Evolutionary conservation across 1,139 yeast species (phyloP), one percentile per base, ranked within the genome.

Genomic region (Hemisphaericaspora xylofermentans): DNA sequence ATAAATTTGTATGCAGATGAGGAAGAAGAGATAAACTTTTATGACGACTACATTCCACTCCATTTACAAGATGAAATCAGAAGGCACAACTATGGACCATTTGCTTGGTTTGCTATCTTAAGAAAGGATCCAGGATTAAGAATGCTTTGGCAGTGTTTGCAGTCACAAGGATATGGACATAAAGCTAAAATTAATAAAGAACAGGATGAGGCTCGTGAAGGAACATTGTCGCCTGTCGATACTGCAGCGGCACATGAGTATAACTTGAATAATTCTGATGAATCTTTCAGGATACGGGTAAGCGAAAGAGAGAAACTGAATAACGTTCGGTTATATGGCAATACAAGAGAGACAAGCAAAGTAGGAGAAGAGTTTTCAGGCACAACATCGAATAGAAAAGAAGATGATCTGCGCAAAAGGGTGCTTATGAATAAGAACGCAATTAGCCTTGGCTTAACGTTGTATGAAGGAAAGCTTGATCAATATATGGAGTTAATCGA

Each of bases 41-140:
- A 61, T 44, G 60, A 57, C n/a, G 66, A 62, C 3, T 63, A 58
- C 45, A 48, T 61, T 12, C 57, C 71, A 0, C 41, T 60, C 2
- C 54, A 58, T 38, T 41, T 52, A 17, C 59, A 56, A 38, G 61
- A 54, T 10, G 35, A 48, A 2, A 45, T 58, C 1, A 50, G 71
- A 32, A 49, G 66, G 36, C 58, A 61, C 35, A 58, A 61, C 38
- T 63, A 58, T 49, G 77, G 74, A 1, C 65, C 74, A 0, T 63
- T 70, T 39, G 56, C 77, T 0, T 67, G 76, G 67, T 48, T 70
- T 5, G 58, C 76, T 0, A 47, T 73, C 12, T 50, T 69, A 49
- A 55, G 58, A 42, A 60, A 61, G 39, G 78, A 73, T 45, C 48
- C 51, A 3, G 64, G 60, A 6, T 50, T 67, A 44, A 46, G 41